Conservation (phyloP, 2,329 filamentous ascomycete species). For the Fusarium papillatum region DNA sequence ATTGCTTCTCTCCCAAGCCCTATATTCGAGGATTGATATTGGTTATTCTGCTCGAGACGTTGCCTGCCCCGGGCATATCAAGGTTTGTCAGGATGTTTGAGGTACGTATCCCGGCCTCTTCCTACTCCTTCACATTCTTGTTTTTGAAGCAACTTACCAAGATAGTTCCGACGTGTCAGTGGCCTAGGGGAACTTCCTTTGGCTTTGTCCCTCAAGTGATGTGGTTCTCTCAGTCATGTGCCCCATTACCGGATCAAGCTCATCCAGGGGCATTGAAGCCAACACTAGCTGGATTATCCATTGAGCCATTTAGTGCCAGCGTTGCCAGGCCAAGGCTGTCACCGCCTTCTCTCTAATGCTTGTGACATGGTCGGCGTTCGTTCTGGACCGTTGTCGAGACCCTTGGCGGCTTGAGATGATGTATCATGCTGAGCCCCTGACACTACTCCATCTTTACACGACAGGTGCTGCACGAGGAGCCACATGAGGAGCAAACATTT, state of each 20-base stretch:
- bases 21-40: not conserved
- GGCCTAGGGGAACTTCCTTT: not conserved
- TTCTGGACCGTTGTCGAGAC: not conserved
- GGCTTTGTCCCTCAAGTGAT: not conserved
- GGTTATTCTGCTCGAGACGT: not conserved
- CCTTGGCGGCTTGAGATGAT: not conserved
- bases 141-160: not conserved
- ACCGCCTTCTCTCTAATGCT: not conserved
- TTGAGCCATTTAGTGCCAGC: not conserved
- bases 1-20: not conserved
- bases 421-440: not conserved
- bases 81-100: not conserved
- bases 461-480: not conserved
- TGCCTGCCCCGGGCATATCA: not conserved
- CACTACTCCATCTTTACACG: not conserved
- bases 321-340: not conserved
- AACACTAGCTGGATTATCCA: not conserved
- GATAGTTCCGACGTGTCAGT: not conserved
- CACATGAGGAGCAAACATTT: not conserved
- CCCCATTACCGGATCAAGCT: not conserved
- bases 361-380: not conserved
- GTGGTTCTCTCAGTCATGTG: not conserved
- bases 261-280: not conserved
- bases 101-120: not conserved
- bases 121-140: not conserved